Conservation (phyloP, 1,139 yeast genomes). For the Sugiyamaella sp. region DNA sequence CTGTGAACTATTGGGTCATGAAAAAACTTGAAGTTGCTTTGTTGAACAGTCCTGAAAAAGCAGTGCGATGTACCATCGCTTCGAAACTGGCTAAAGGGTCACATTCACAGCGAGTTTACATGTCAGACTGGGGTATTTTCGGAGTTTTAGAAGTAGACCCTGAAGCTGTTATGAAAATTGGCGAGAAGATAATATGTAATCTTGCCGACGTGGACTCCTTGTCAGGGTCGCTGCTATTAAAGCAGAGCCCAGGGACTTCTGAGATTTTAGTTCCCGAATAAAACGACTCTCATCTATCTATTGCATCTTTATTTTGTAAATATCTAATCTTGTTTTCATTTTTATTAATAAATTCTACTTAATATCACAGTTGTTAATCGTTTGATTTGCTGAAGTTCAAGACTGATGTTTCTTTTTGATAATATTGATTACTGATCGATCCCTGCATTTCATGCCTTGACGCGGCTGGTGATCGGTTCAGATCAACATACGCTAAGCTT, state of each 20-base stretch:
- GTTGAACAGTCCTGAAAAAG: background rate
- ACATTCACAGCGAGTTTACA: slow-evolving; percentile 20
- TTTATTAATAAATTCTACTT: no score
- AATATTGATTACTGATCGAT: no score
- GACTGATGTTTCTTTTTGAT: no score
- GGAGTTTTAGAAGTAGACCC: slow-evolving; percentile 11
- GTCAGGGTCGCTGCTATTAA: background rate
- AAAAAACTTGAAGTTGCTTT: slow-evolving; percentile 39
- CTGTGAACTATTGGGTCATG: slow-evolving; percentile 49
- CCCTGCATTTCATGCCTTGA: no score
- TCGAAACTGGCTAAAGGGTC: background rate
- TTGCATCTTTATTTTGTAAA: background rate
- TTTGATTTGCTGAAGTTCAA: no score
- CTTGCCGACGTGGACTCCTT: background rate
- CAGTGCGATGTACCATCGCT: slow-evolving; percentile 6
- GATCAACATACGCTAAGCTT: no score
- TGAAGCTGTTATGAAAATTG: background rate
- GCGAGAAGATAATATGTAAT: background rate
- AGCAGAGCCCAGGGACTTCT: background rate
- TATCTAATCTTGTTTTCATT: background rate
- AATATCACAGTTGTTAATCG: no score
- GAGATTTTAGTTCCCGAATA: slow-evolving; percentile 8
- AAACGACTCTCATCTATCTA: no score
- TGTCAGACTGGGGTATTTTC: slow-evolving; percentile 27
- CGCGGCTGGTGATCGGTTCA: no score